Conservation (phyloP, 805 yeast species). For the Yarrowia bubula region DNA sequence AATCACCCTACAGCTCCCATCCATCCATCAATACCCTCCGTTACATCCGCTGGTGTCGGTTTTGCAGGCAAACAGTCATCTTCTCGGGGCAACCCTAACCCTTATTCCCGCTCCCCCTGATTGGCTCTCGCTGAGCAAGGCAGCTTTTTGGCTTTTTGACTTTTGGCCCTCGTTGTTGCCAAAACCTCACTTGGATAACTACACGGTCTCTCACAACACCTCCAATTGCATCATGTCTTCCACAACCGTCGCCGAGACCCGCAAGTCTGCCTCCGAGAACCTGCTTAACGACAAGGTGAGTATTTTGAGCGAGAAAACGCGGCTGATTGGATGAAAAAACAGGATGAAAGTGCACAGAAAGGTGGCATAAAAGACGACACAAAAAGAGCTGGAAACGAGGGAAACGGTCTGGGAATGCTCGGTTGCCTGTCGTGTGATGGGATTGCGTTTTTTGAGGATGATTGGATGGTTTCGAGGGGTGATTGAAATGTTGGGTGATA, state of each 20-base stretch:
- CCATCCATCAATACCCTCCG: too few relatives aligned
- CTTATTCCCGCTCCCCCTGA: neutral
- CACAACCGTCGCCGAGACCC: conserved; percentile 27
- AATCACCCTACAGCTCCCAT: too few relatives aligned
- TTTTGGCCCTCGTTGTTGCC: conserved; percentile 21
- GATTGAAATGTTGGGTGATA: too few relatives aligned
- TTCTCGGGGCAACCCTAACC: neutral
- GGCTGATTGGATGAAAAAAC: neutral
- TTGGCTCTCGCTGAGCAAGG: conserved; percentile 22
- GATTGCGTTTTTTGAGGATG: too few relatives aligned
- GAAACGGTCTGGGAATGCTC: too few relatives aligned
- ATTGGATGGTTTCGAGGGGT: too few relatives aligned
- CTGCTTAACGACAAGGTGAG: conserved; percentile 42
- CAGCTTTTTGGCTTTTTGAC: conserved; percentile 18
- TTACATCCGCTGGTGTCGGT: too few relatives aligned
- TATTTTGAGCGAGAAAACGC: neutral
- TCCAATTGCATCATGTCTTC: conserved; percentile 27
- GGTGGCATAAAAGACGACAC: neutral
- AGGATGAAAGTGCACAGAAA: neutral
- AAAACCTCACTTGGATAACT: neutral
- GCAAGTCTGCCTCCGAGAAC: conserved; percentile 35
- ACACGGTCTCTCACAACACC: conserved; percentile 11
- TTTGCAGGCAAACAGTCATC: too few relatives aligned
- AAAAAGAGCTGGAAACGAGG: too few relatives aligned
- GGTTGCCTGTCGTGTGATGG: too few relatives aligned